A percentile compares a stretch with the other conserved stretches of the same genome.
phyloP scores from a whole-genome alignment of 2,329 filamentous ascomycete genomes.

The Aureobasidium sp. region DNA sequence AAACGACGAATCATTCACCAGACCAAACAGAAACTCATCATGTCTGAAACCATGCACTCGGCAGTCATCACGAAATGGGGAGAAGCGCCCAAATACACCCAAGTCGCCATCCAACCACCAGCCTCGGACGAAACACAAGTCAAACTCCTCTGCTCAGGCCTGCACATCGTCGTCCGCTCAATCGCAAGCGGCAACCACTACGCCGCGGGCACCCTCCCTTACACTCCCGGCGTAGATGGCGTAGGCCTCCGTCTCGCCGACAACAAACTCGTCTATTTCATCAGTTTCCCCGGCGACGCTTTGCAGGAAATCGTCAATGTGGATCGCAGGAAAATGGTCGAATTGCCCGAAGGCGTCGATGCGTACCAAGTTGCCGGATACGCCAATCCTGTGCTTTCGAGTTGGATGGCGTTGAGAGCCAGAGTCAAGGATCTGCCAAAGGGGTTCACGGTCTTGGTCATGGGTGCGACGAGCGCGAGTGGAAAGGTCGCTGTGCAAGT shows the following conservation, averaged over 20 bases:
- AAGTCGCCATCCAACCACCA: conserved; percentile 22
- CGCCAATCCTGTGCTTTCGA: conserved; percentile 50
- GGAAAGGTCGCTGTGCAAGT: conserved; percentile 46
- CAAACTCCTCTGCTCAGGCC: conserved; percentile 46
- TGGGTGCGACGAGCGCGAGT: conserved; percentile 49
- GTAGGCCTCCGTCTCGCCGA: conserved; percentile 40
- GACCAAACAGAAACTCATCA: no score
- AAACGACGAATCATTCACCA: background rate
- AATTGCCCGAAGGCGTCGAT: conserved; percentile 42
- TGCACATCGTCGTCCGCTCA: conserved; percentile 49
- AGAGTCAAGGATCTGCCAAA: conserved; percentile 36
- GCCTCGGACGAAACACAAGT: conserved; percentile 38
- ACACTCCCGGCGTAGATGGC: conserved; percentile 49
- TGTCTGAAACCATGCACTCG: conserved; percentile 29
- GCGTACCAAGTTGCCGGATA: conserved; percentile 46
- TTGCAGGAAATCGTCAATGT: conserved; percentile 47
- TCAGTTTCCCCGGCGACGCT: conserved; percentile 33
- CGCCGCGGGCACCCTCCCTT: conserved; percentile 43
- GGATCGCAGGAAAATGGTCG: conserved; percentile 32
- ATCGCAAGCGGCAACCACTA: conserved; percentile 52
- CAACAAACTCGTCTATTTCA: conserved; percentile 47
- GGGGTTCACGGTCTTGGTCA: conserved; percentile 44
- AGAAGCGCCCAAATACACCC: conserved; percentile 30
- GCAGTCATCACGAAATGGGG: conserved; percentile 39
- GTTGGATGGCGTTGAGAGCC: conserved; percentile 51